These are phyloP conservation scores for Solanum hybrid DNA, from an alignment of 305 asterid genomes.

Conservation along the genomic window DNA sequence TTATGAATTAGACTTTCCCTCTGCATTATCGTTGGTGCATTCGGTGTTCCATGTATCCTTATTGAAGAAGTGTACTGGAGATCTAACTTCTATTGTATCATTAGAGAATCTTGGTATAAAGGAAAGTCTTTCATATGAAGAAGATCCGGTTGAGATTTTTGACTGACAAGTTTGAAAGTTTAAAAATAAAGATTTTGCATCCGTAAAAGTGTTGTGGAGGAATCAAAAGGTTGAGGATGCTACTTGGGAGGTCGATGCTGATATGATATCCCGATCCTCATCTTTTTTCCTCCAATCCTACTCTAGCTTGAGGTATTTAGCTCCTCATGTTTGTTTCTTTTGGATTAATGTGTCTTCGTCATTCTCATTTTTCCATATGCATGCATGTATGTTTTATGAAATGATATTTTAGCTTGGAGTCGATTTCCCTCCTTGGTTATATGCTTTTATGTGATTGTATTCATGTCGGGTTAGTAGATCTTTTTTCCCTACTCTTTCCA, in stretches of 20 bases:
- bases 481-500: not conserved
- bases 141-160: not conserved
- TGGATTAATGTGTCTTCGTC: not conserved
- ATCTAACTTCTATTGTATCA: not conserved
- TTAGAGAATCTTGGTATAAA: not conserved
- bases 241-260: not conserved
- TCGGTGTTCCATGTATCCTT: not conserved
- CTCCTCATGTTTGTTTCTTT: not conserved
- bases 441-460: not conserved
- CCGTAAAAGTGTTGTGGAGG: not conserved
- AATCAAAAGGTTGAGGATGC: not conserved
- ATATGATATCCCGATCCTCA: not conserved
- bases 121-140: not conserved
- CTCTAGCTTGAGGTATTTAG: not conserved
- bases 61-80: not conserved
- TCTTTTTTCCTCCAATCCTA: not conserved
- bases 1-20: not conserved
- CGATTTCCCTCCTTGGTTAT: not conserved
- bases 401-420: not conserved
- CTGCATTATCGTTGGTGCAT: not conserved
- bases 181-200: no score
- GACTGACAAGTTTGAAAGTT: not conserved
- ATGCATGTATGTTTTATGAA: not conserved
- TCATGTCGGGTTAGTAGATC: not conserved
- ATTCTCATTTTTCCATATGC: not conserved